phyloP scores from a whole-genome alignment of 192 early-diverging fungal species.

The Coemansia sp. region DNA sequence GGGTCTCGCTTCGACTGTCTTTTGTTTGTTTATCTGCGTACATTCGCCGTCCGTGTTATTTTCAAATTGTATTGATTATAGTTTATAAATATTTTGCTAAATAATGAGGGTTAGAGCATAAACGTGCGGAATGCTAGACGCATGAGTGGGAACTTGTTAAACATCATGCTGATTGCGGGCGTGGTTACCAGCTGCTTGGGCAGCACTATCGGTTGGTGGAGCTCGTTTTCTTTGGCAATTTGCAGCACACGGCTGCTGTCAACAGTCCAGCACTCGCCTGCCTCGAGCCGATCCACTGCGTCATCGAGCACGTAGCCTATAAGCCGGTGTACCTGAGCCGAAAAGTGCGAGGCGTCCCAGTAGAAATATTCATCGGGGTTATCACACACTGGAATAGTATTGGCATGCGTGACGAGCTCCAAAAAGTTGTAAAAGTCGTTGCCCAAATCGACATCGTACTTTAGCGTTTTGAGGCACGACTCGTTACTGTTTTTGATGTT shows the following conservation, averaged over 20 bases:
- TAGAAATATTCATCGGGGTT: conserved; percentile 53
- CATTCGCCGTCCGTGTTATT: background rate
- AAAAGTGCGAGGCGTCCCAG: conserved; percentile 55
- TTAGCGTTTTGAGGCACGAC: conserved; percentile 42
- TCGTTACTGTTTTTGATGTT: conserved; percentile 40
- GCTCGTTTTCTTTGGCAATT: conserved; percentile 42
- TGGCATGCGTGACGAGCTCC: conserved; percentile 52
- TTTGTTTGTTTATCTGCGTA: background rate
- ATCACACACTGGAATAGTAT: conserved; percentile 52
- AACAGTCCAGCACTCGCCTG: conserved; percentile 38
- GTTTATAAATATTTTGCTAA: background rate
- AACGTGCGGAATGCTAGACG: conserved; percentile 49
- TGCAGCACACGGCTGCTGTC: conserved; percentile 28
- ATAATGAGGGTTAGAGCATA: conserved; percentile 29
- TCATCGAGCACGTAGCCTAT: conserved; percentile 52
- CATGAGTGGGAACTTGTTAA: conserved; percentile 44
- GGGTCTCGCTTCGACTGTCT: background rate
- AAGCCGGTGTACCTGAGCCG: conserved; percentile 41
- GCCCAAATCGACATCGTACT: conserved; percentile 50
- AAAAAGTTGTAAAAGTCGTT: conserved; percentile 57
- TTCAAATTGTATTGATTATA: conserved; percentile 5
- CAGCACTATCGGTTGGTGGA: conserved; percentile 40
- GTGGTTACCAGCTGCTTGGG: conserved; percentile 46
- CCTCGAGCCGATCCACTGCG: conserved; percentile 31
- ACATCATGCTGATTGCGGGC: conserved; percentile 39